Base-by-base conservation (phyloP, 441 rosid species). In the Brassica balearica region DNA sequence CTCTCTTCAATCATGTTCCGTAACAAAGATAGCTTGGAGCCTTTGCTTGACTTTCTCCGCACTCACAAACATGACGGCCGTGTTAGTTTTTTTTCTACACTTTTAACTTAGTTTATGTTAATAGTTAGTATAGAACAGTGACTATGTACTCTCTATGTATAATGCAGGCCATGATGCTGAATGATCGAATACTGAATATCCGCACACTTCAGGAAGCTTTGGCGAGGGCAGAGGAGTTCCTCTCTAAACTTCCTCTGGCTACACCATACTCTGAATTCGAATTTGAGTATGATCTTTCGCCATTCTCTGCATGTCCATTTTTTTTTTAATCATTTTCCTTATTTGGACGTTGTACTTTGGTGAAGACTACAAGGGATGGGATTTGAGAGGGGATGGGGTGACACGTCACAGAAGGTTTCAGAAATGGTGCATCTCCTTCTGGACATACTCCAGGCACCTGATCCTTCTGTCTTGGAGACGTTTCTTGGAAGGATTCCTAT, bases 401-500 rank as follows among this genome's bases (percentile, higher is more conserved):
- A 89, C 80, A 84, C 79, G 32, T 85, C 90, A 53, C 69, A 63
- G 53, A 68, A 80, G 72, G 86, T 83, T 8, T 83, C 77, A 27
- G 91, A 85, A 74, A 88, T 81, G 84, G 81, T 88, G 77, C 88
- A 82, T 73, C 90, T 88, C 56, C 90, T 89, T 70, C 80, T 76
- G 73, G 93, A 89, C 60, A 85, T 88, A 38, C 90, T 88, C 61
- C 91, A 89, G 25, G 89, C 91, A 73, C 89, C 93, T 41, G 93
- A 88, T 81, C 91, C 91, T 11, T 69, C 87, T 29, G 87, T 85
- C 71, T 81, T 89, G 78, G 90, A 86, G 84, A 86, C 85, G 23
- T 89, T 89, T 78, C 89, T 88, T 6, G 90, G 91, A 65, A 86
- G 87, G 74, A 71, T 89, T 20, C 89, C 90, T 67, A 87, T 89